phyloP scores from a whole-genome alignment of 1,139 yeast genomes.

The Zygosaccharomyces sapae region DNA sequence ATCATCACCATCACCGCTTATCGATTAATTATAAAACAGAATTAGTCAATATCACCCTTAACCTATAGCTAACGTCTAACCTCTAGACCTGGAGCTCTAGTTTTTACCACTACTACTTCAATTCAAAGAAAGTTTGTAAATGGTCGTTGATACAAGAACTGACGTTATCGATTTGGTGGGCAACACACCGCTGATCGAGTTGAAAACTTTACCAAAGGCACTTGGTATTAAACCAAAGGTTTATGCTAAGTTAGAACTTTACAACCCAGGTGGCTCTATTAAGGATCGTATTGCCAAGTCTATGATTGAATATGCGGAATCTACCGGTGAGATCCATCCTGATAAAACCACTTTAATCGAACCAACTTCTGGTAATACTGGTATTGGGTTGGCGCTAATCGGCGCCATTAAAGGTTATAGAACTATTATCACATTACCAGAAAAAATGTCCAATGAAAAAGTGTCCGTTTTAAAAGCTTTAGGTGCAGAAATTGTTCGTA shows the following conservation, averaged over 20 bases:
- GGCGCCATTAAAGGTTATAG: slow-evolving; percentile 87
- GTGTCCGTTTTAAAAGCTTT: slow-evolving; percentile 83
- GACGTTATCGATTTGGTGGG: slow-evolving; percentile 48
- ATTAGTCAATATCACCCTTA: too few relatives aligned
- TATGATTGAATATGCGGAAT: slow-evolving; percentile 80
- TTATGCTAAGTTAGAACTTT: slow-evolving; percentile 82
- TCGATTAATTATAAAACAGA: background rate
- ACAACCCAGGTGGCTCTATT: slow-evolving; percentile 94
- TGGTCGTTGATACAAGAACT: slow-evolving; percentile 25
- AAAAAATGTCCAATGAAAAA: slow-evolving; percentile 89
- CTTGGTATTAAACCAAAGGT: slow-evolving; percentile 73
- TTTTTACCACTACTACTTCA: background rate
- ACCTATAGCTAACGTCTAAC: background rate
- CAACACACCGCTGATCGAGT: slow-evolving; percentile 72
- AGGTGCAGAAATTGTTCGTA: slow-evolving; percentile 87
- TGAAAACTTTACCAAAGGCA: slow-evolving; percentile 74
- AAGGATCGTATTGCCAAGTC: slow-evolving; percentile 92
- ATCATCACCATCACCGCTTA: background rate
- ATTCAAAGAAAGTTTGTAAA: background rate
- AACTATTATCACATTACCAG: slow-evolving; percentile 84
- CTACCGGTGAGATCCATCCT: slow-evolving; percentile 72
- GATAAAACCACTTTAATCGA: slow-evolving; percentile 76
- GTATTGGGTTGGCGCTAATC: slow-evolving; percentile 82
- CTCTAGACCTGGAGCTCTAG: background rate
- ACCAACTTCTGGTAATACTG: slow-evolving; percentile 87